These are phyloP conservation scores for Pontederia paniculata DNA, from an alignment of 176 grass and related monocot genomes.

Conservation along the genomic window DNA sequence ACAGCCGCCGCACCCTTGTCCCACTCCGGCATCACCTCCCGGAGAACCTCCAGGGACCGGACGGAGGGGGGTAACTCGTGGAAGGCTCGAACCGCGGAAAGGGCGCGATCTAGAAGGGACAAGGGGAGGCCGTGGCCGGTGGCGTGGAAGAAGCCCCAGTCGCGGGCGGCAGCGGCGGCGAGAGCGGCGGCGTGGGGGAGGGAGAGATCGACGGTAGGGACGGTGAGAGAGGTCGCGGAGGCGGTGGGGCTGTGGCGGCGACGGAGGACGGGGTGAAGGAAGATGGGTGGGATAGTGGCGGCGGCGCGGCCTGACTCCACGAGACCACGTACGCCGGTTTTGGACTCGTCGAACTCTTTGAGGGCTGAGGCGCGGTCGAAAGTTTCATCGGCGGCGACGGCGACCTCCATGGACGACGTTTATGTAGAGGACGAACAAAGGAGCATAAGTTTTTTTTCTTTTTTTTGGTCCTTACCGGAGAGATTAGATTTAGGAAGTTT, in stretches of 20 bases:
- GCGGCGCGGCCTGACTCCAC: conserved; percentile 54
- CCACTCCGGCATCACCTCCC: conserved; percentile 42
- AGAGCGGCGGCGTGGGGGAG: conserved; percentile 19
- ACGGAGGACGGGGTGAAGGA: conserved; percentile 19
- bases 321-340: conserved; percentile 66
- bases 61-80: conserved; percentile 49
- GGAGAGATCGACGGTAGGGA: conserved; percentile 36
- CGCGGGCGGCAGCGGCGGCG: conserved; percentile 27
- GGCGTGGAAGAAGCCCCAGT: conserved; percentile 79
- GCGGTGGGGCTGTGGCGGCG: conserved; percentile 12
- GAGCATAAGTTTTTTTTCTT: too few relatives aligned
- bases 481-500: too few relatives aligned
- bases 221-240: conserved; percentile 35
- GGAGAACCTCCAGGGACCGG: conserved; percentile 44
- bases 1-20: conserved; percentile 34
- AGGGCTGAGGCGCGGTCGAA: conserved; percentile 37
- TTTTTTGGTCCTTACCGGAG: too few relatives aligned
- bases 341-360: conserved; percentile 69
- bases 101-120: conserved; percentile 17
- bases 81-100: conserved; percentile 62
- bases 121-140: conserved; percentile 46
- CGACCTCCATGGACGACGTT: too few relatives aligned
- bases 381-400: conserved; percentile 9
- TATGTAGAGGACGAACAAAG: too few relatives aligned
- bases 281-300: conserved; percentile 37